These are phyloP conservation scores for Neoboletus magnificus DNA, from an alignment of 768 basidiomycete genomes.

Conservation along the genomic window DNA sequence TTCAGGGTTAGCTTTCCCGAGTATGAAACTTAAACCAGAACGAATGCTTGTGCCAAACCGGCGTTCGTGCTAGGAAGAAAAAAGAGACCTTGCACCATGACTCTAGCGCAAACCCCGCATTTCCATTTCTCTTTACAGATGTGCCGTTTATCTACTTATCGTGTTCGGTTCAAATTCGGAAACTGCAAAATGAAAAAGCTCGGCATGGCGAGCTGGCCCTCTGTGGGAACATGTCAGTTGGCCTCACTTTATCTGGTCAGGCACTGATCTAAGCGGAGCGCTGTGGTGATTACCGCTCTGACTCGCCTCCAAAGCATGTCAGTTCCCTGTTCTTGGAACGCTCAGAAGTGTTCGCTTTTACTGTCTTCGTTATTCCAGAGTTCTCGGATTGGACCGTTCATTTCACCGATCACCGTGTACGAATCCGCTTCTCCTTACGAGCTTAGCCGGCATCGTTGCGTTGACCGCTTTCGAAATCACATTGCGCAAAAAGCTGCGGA, in stretches of 20 bases:
- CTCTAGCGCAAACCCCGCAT: constrained; percentile 6
- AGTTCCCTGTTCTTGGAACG: constrained; percentile 17
- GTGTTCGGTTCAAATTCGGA: constrained; percentile 9
- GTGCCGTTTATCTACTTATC: constrained; percentile 19
- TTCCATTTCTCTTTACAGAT: constrained; percentile 3
- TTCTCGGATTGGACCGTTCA: constrained; percentile 21
- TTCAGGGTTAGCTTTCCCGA: constrained; percentile 19
- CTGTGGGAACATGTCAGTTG: constrained; percentile 21
- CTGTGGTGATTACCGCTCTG: constrained; percentile 22
- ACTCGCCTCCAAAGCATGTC: constrained; percentile 25
- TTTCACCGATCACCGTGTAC: constrained; percentile 22
- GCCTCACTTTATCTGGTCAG: constrained; percentile 27
- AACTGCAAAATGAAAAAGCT: constrained; percentile 27
- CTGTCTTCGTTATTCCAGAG: constrained; percentile 25
- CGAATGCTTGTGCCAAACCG: not conserved
- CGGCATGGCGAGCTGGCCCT: constrained; percentile 6
- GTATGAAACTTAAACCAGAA: constrained; percentile 2
- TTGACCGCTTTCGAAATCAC: constrained; percentile 5
- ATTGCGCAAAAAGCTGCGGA: constrained; percentile 2
- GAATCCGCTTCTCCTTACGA: constrained; percentile 17
- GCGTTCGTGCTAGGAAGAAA: not conserved
- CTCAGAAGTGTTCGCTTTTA: constrained; percentile 7
- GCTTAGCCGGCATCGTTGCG: constrained; percentile 14
- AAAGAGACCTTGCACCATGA: not conserved
- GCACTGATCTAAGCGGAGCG: constrained; percentile 26